Evolutionary conservation across 768 basidiomycete genomes (phyloP), one percentile per base, ranked within the genome.

Genomic region (Boletus rex-veris): DNA sequence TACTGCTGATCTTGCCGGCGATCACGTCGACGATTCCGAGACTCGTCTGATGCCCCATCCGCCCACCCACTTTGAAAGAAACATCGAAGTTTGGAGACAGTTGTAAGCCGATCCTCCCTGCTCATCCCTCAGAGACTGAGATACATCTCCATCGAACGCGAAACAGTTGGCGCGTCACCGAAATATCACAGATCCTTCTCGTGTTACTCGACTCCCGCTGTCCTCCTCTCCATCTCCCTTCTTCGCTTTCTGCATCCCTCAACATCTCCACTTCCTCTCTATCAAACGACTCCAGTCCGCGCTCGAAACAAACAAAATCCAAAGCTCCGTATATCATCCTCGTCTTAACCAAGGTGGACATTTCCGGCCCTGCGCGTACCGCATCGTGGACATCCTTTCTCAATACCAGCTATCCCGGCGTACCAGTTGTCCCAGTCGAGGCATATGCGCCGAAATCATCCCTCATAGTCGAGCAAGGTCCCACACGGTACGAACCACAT

Each of bases 81-180:
- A 98, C 68, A 63, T 97, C 42, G 90, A 97, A 65, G 93, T 97
- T 14, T 98, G 94, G 94, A 74, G 95, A 58, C 96, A 98, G 73
- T 73, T 98, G 84, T 91, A 69, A 61, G 88, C 77, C 16, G 48
- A 42, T 50, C 50, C 31, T 15, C 43, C 50, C 16, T 33, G 3
- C 48, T 36, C 54, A 35, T 45, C 46, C 42, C 39, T 33, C 43
- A 11, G 24, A 45, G 45, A 40, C 45, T 51, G 45, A 49, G 31
- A 31, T 35, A 33, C 36, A 44, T 40, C 24, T 28, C 45, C 37
- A 38, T 60, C 45, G 43, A n/a, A 28, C 40, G 3, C 33, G 51
- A 57, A 49, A 57, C 61, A 92, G 89, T 61, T 98, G 96, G 96
- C 83, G 96, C 36, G 95, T 97, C 19, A 84, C 87, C 7, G 96